phyloP scores from a whole-genome alignment of 345 rosid species.

The Boechera retrofracta region DNA sequence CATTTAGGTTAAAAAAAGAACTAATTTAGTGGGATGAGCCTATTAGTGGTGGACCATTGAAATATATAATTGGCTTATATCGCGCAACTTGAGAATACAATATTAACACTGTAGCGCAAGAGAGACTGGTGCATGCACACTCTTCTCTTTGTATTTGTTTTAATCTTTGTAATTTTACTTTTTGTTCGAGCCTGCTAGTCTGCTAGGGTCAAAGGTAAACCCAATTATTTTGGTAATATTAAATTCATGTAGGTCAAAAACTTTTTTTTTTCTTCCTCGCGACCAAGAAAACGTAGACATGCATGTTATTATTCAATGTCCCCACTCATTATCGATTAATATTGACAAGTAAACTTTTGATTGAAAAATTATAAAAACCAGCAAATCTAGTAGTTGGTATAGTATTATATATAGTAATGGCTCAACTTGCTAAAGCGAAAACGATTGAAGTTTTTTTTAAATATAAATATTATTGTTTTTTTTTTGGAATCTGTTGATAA shows the following conservation, averaged over 20 bases:
- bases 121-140: conserved; percentile 45
- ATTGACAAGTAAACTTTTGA: conserved; percentile 1
- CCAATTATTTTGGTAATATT: not conserved
- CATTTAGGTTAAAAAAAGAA: not conserved
- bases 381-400: conserved; percentile 30
- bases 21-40: conserved; percentile 35
- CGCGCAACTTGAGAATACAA: conserved; percentile 35
- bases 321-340: conserved; percentile 3
- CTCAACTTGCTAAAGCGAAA: conserved; percentile 35
- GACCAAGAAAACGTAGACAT: conserved; percentile 35
- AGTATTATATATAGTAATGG: conserved; percentile 16
- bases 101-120: conserved; percentile 2
- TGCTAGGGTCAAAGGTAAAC: conserved; percentile 37
- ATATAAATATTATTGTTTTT: not conserved
- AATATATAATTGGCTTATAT: conserved; percentile 33
- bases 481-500: not conserved
- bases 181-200: conserved; percentile 25
- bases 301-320: conserved; percentile 28
- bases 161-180: conserved; percentile 21
- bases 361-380: conserved; percentile 15
- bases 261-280: not conserved
- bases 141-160: conserved; percentile 27
- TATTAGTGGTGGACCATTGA: conserved; percentile 34
- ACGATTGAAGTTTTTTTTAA: not conserved
- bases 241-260: conserved; percentile 6